phyloP scores from a whole-genome alignment of 2,329 filamentous ascomycete species.

The Dichotomopilus funicola region DNA sequence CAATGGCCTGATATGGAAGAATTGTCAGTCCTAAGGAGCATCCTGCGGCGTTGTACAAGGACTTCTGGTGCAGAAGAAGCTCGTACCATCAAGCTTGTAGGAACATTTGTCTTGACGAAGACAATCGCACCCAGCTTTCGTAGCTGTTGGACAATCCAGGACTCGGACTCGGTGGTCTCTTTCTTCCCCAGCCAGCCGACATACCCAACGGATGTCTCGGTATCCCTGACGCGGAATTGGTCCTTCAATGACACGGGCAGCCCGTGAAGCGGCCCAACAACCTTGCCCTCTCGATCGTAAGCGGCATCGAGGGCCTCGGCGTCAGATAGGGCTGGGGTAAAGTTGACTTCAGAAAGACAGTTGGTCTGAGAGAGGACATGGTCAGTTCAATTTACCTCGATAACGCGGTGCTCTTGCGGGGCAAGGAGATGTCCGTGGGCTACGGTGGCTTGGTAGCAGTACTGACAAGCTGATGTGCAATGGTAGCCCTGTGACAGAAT shows the following conservation, averaged over 20 bases:
- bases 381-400: background rate
- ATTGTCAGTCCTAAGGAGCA: too few relatives aligned
- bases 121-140: background rate
- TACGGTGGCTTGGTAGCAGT: background rate
- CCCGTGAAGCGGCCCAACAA: constrained; percentile 47
- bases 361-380: constrained; percentile 24
- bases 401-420: too few relatives aligned
- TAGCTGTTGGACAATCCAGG: background rate
- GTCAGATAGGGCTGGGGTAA: constrained; percentile 40
- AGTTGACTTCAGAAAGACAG: constrained; percentile 48
- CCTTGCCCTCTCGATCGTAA: constrained; percentile 31
- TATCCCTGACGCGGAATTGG: constrained; percentile 37
- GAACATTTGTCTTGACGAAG: background rate
- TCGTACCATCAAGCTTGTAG: background rate
- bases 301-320: constrained; percentile 43
- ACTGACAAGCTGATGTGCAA: constrained; percentile 52
- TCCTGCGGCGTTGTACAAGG: too few relatives aligned
- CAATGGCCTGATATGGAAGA: background rate
- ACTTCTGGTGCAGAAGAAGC: background rate
- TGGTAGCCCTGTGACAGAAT: constrained; percentile 48
- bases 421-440: too few relatives aligned
- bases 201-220: constrained; percentile 41
- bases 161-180: background rate
- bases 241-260: constrained; percentile 50
- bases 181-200: constrained; percentile 27